Evolutionary conservation across 208 protist species (phyloP).

Genomic region (Herpetomonas muscarum): DNA sequence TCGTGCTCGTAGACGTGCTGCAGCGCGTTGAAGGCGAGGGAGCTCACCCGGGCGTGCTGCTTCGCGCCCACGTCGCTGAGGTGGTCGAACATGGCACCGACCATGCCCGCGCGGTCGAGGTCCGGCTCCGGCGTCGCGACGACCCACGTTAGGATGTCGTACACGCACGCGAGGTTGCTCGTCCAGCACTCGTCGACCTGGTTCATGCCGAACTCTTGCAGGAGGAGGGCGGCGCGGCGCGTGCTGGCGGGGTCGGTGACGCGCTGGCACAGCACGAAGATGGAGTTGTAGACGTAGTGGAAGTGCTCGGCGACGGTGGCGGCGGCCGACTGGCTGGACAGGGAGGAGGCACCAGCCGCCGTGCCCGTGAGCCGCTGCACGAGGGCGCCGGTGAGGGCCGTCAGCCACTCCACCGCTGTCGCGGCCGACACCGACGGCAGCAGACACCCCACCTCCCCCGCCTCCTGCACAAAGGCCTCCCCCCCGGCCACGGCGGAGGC

Average conservation of each 20-base stretch:
- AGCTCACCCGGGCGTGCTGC: constrained; percentile 44
- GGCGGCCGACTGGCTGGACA: constrained; percentile 46
- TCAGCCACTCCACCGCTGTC: constrained; percentile 6
- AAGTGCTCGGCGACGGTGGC: constrained; percentile 53
- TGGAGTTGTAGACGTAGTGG: constrained; percentile 52
- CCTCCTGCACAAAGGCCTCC: constrained; percentile 2
- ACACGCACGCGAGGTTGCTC: constrained; percentile 63
- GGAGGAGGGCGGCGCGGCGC: background rate
- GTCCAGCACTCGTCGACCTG: constrained; percentile 76
- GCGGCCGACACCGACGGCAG: constrained; percentile 5
- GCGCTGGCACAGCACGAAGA: constrained; percentile 36
- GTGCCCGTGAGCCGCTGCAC: constrained; percentile 18
- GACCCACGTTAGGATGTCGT: constrained; percentile 67
- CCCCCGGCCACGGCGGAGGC: background rate
- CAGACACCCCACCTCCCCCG: constrained; percentile 6
- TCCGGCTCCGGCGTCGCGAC: constrained; percentile 14
- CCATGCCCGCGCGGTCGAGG: constrained; percentile 33
- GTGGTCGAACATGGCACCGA: constrained; percentile 57
- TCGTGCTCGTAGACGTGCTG: constrained; percentile 31
- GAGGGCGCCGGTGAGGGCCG: constrained; percentile 14
- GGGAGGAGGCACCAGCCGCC: constrained; percentile 21
- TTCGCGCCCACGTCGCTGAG: constrained; percentile 59
- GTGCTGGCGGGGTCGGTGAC: constrained; percentile 1
- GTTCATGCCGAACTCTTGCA: constrained; percentile 51
- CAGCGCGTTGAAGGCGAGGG: constrained; percentile 60